Percentiles rank a stretch among this genome's conserved stretches.
These are phyloP conservation scores for Chlamydomonas sp. DNA, from an alignment of 139 green algal species.

Conservation along the genomic window DNA sequence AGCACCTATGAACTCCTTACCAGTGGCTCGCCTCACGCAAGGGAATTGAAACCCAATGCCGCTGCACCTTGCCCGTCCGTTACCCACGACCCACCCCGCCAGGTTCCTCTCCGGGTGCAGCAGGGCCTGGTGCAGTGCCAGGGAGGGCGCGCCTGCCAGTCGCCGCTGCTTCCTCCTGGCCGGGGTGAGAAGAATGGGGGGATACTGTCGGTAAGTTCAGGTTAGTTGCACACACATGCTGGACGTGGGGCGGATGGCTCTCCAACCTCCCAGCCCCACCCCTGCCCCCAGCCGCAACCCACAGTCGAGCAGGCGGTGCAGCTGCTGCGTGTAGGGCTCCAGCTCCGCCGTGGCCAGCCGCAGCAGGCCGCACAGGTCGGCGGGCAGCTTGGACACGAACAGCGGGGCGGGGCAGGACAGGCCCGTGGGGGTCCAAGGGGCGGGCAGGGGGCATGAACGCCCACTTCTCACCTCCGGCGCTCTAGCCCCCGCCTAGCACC, in stretches of 20 bases:
- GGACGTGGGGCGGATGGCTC: too few species aligned
- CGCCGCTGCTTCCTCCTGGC: neutral
- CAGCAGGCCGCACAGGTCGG: slow-evolving; percentile 10
- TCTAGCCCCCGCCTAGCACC: too few species aligned
- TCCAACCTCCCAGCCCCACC: too few species aligned
- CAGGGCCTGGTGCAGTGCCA: slow-evolving; percentile 22
- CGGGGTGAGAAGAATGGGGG: too few species aligned
- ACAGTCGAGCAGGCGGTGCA: slow-evolving; percentile 30
- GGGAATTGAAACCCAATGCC: too few species aligned
- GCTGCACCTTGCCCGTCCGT: neutral
- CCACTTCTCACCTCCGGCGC: too few species aligned
- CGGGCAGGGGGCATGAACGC: too few species aligned
- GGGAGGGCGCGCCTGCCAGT: slow-evolving; percentile 17
- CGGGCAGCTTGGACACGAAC: slow-evolving; percentile 11
- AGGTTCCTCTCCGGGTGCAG: neutral
- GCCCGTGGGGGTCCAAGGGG: too few species aligned
- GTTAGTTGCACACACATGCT: too few species aligned
- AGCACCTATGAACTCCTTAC: too few species aligned
- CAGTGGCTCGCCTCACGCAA: too few species aligned
- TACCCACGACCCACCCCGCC: neutral
- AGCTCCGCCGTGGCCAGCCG: slow-evolving; percentile 14
- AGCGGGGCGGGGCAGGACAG: slow-evolving; percentile 5
- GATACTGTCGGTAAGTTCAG: too few species aligned
- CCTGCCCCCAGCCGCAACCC: neutral
- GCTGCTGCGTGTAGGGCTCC: slow-evolving; percentile 13